Percentiles rank a stretch among this genome's conserved stretches.
Evolutionary conservation across 805 yeast species (phyloP).

Genomic region (Grigorovia yakushimaensis): DNA sequence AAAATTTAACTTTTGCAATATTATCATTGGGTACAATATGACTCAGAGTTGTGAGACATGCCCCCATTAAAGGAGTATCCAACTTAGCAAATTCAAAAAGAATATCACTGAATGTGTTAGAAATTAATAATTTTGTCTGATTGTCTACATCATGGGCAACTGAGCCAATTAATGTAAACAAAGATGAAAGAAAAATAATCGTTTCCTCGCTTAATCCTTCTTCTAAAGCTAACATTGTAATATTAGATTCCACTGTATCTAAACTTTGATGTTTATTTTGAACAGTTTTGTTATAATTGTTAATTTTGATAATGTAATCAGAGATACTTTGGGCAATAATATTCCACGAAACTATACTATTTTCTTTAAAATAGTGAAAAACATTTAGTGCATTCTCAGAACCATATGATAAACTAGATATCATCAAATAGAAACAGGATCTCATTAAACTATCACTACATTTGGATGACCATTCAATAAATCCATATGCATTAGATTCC

Average conservation of each 20-base stretch:
- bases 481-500: constrained; percentile 62
- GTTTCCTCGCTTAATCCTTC: constrained; percentile 74
- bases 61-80: constrained; percentile 43
- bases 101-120: constrained; percentile 23
- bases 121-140: constrained; percentile 15
- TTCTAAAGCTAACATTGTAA: constrained; percentile 30
- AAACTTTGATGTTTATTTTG: constrained; percentile 21
- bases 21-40: constrained; percentile 42
- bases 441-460: constrained; percentile 74
- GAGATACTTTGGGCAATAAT: constrained; percentile 44
- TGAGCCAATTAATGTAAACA: constrained; percentile 53
- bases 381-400: constrained; percentile 42
- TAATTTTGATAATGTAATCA: constrained; percentile 41
- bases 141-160: constrained; percentile 33
- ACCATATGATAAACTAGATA: constrained; percentile 66
- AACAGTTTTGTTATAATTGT: constrained; percentile 22
- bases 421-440: constrained; percentile 69
- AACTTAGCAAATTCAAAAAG: constrained; percentile 37
- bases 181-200: constrained; percentile 60
- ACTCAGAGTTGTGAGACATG: constrained; percentile 46
- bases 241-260: constrained; percentile 22
- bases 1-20: constrained; percentile 40
- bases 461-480: constrained; percentile 79
- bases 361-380: constrained; percentile 37
- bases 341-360: constrained; percentile 42